These are phyloP conservation scores for Agaricus subrufescens DNA, from an alignment of 768 basidiomycete genomes.

Conservation along the genomic window DNA sequence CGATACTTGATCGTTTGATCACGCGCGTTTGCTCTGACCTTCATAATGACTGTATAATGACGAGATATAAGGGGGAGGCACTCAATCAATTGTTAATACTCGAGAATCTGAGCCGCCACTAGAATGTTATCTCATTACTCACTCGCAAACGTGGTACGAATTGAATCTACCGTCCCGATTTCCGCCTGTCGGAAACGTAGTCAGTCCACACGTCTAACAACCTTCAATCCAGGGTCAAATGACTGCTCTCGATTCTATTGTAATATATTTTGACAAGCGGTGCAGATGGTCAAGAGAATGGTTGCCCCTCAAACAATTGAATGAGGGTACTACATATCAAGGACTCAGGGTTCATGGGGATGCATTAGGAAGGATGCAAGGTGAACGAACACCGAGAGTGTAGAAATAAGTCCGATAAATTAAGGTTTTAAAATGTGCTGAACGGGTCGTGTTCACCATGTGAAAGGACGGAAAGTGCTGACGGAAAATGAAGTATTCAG, in stretches of 20 bases:
- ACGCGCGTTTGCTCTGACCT: too few species aligned
- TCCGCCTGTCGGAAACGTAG: background rate
- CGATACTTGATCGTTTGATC: too few species aligned
- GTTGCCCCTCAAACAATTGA: conserved; percentile 6
- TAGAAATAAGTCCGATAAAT: too few species aligned
- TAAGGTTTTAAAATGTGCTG: too few species aligned
- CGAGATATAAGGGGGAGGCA: background rate
- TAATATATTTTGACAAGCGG: background rate
- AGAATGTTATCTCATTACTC: background rate
- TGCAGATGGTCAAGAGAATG: background rate
- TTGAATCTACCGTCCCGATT: background rate
- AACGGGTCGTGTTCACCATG: background rate
- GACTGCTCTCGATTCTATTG: background rate
- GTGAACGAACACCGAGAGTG: too few species aligned
- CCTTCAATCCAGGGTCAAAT: background rate
- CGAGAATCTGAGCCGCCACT: too few species aligned
- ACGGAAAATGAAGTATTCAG: background rate
- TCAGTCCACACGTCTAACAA: background rate
- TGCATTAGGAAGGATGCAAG: too few species aligned
- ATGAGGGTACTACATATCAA: background rate
- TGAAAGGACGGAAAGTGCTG: background rate
- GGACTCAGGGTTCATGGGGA: too few species aligned
- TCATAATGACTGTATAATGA: background rate
- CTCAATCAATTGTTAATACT: background rate
- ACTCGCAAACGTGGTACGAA: background rate